Percentiles rank a stretch among this genome's conserved stretches.
These are phyloP conservation scores for Sparassis latifolia DNA, from an alignment of 1,284 basidiomycete species.

Conservation along the genomic window DNA sequence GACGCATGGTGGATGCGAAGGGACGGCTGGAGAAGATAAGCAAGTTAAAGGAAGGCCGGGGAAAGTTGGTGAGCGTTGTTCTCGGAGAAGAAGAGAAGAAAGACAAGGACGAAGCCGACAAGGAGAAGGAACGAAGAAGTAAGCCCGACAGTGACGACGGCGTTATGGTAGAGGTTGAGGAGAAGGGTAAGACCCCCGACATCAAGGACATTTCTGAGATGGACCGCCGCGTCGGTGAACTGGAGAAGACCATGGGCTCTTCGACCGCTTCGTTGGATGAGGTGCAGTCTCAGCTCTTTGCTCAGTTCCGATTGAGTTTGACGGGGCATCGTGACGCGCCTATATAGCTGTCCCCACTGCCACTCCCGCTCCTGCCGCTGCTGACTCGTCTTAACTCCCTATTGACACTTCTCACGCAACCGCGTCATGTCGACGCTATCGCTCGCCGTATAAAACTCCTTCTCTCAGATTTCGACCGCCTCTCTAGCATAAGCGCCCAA, in stretches of 20 bases:
- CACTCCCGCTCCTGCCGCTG: conserved; percentile 77
- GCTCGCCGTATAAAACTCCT: conserved; percentile 91
- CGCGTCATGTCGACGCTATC: conserved; percentile 94
- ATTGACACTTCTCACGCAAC: conserved; percentile 86
- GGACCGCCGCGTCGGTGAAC: conserved; percentile 71
- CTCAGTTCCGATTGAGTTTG: conserved; percentile 7
- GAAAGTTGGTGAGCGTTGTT: conserved; percentile 56
- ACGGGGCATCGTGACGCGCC: background rate
- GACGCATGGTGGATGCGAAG: conserved; percentile 68
- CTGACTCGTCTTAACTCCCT: conserved; percentile 81
- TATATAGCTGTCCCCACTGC: conserved; percentile 53
- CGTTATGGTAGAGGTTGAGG: conserved; percentile 16
- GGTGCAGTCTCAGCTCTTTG: conserved; percentile 30
- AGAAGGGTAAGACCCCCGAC: conserved; percentile 16
- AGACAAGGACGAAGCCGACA: conserved; percentile 11
- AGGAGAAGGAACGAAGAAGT: conserved; percentile 5
- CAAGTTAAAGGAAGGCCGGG: conserved; percentile 58
- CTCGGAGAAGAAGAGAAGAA: conserved; percentile 33
- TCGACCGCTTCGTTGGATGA: conserved; percentile 68
- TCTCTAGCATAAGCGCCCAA: conserved; percentile 47
- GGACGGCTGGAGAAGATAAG: conserved; percentile 60
- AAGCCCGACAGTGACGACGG: conserved; percentile 11
- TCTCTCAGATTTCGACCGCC: conserved; percentile 87
- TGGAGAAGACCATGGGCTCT: conserved; percentile 78
- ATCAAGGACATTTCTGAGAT: conserved; percentile 58